Percentiles rank a stretch among this genome's conserved stretches.
Evolutionary conservation across 441 rosid genomes (phyloP).

Genomic region (Erodium trifolium): DNA sequence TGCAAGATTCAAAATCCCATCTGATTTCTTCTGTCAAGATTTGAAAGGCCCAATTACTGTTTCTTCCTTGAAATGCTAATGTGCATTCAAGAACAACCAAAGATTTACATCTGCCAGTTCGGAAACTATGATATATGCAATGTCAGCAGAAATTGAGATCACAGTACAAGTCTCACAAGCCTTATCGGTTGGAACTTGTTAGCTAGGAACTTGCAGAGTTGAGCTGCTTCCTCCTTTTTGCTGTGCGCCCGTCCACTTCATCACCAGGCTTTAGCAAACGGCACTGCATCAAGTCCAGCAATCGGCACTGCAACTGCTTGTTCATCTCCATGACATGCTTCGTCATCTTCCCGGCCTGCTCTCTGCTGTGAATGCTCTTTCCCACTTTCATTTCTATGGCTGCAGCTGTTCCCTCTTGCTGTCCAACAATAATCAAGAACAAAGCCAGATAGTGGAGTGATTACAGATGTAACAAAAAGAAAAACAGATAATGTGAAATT

Average conservation of each 20-base stretch:
- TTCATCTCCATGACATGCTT: constrained; percentile 46
- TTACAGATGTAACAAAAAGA: background rate
- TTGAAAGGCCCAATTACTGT: no score
- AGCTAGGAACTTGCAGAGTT: background rate
- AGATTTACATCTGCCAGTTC: no score
- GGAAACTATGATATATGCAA: no score
- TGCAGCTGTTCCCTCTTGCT: constrained; percentile 31
- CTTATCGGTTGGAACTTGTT: background rate
- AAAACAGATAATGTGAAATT: background rate
- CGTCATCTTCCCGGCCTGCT: constrained; percentile 36
- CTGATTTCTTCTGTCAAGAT: no score
- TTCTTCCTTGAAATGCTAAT: no score
- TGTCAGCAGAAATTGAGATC: no score
- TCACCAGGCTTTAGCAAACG: constrained; percentile 20
- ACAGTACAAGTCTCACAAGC: no score
- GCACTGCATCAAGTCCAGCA: constrained; percentile 37
- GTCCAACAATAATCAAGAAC: constrained; percentile 11
- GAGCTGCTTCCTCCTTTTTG: constrained; percentile 24
- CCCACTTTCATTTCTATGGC: constrained; percentile 37
- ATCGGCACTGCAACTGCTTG: constrained; percentile 33
- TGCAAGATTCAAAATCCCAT: no score
- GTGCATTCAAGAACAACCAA: no score
- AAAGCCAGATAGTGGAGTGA: no score
- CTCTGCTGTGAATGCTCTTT: constrained; percentile 23
- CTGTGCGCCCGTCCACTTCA: constrained; percentile 10